Evolutionary conservation across 768 basidiomycete species (phyloP), one percentile per base, ranked within the genome.

Genomic region (Chlorophyllum brunneum): DNA sequence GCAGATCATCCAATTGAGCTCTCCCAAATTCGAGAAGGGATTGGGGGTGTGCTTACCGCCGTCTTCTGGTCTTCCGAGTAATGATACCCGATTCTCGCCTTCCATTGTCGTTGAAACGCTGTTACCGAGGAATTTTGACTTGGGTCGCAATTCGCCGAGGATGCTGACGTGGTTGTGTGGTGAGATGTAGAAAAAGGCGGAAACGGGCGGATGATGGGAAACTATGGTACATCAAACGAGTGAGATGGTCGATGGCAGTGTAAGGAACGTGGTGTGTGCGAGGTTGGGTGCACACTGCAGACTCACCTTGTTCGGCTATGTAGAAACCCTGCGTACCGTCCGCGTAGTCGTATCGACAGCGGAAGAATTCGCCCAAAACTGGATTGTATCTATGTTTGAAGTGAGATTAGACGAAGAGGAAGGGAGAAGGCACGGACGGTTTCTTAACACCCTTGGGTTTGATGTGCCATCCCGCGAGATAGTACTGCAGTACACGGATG

Each of bases 371-470:
- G 47, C 97, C 97, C 8, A 98, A 83, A 15, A 97, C 80, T 36
- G 97, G 95, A 68, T 98, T 99, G 70, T 98, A 99, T 56, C 92
- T 92, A 64, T 43, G 6, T 42, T 9, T 33, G 5, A 13, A 11
- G 11, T 24, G 54, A 38, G 41, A 29, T 30, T 8, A 13, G 50
- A 23, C 50, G 27, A 46, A 39, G 44, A 34, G 48, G 45, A 42
- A n/a, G 36, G 27, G 54, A 27, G 48, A 20, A 44, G 48, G 41
- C 55, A 75, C 88, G 70, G 62, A 94, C 83, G 95, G 95, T 72
- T 99, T 99, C 87, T 99, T 99, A 55, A 98, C 97, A 48, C 94
- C 97, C 72, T 90, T 95, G 59, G 97, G 95, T 70, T 98, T 98
- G 73, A 98, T 95, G 70, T 98, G 97, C 97, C 97, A 99, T 20